Evolutionary conservation across 371 early-diverging fungal species (phyloP).

Genomic region (Apophysomyces trapeziformis): DNA sequence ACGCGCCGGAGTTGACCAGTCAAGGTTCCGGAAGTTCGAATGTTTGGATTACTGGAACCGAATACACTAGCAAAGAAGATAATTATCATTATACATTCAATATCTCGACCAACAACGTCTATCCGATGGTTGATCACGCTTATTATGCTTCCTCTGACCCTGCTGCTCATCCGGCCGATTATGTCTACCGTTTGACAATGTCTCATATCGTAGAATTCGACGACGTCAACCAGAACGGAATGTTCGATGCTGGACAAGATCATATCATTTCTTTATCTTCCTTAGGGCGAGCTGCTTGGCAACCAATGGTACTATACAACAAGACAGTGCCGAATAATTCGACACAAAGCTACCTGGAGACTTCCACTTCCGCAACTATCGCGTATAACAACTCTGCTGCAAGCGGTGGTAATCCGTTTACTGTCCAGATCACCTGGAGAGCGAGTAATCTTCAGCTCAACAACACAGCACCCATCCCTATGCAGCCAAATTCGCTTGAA

Average conservation of each 20-base stretch:
- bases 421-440: slow-evolving; percentile 34
- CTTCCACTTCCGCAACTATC: slow-evolving; percentile 28
- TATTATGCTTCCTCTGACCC: slow-evolving; percentile 47
- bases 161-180: slow-evolving; percentile 41
- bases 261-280: slow-evolving; percentile 30
- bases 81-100: slow-evolving; percentile 46
- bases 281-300: slow-evolving; percentile 36
- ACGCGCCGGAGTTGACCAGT: slow-evolving; percentile 45
- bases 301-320: slow-evolving; percentile 38
- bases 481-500: slow-evolving; percentile 46
- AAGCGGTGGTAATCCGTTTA: slow-evolving; percentile 17
- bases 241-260: slow-evolving; percentile 41
- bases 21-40: slow-evolving; percentile 29
- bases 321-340: slow-evolving; percentile 35
- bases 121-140: slow-evolving; percentile 40
- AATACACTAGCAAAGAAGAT: slow-evolving; percentile 30
- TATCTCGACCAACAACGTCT: slow-evolving; percentile 34
- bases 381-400: slow-evolving; percentile 27
- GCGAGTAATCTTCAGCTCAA: slow-evolving; percentile 48
- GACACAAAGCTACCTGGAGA: slow-evolving; percentile 34
- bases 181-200: slow-evolving; percentile 38
- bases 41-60: slow-evolving; percentile 46
- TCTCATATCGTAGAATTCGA: slow-evolving; percentile 46
- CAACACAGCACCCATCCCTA: slow-evolving; percentile 38
- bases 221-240: slow-evolving; percentile 49